Evolutionary conservation across 805 yeast genomes (phyloP), one percentile per base, ranked within the genome.

Genomic region (Kuraishia molischiana): DNA sequence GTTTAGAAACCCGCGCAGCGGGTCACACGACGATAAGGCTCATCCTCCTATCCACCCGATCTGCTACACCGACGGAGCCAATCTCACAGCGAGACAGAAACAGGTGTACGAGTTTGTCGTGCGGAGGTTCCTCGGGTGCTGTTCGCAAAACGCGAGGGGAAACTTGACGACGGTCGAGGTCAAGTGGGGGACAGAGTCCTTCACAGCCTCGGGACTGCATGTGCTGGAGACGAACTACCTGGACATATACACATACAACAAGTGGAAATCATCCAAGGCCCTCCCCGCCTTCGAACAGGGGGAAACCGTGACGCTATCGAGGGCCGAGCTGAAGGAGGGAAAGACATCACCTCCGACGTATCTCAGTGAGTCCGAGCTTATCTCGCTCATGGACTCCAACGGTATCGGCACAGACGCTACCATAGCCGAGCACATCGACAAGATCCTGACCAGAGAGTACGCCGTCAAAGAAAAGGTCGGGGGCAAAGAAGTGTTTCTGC

Each of bases 331-430:
- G 51, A 70, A 72, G 37, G 74, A 74, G 15, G 96, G 97, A 0
- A 69, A 70, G 39, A 92, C 98, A 0, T 52, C 79, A 0, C 78
- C 97, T 1, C 98, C 99, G 0, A 58, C 62, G 21, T 81, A 77
- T 38, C 70, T 92, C 67, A 90, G 97, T 0, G 99, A 92, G 56
- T 70, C 95, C 0, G 98, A 90, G 52, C 66, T 92, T 18, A 86
- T 92, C 59, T 80, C 85, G 8, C 62, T 92, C 34, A 92, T 92
- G 99, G 97, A 94, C 62, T 84, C 78, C 9, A 92, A 92, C 56
- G 97, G 97, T 0, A 92, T 92, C 33, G 99, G 99, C 2, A 92
- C 99, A 0, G 99, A 92, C 63, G 99, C 99, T 1, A 92, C 99
- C 0, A 94, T 92, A 58, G 98, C 97, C 0, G 98, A 92, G 32